Percentiles rank a stretch among this genome's conserved stretches.
phyloP scores from a whole-genome alignment of 2,329 filamentous ascomycete species.

The Trichoderma arundinaceum region DNA sequence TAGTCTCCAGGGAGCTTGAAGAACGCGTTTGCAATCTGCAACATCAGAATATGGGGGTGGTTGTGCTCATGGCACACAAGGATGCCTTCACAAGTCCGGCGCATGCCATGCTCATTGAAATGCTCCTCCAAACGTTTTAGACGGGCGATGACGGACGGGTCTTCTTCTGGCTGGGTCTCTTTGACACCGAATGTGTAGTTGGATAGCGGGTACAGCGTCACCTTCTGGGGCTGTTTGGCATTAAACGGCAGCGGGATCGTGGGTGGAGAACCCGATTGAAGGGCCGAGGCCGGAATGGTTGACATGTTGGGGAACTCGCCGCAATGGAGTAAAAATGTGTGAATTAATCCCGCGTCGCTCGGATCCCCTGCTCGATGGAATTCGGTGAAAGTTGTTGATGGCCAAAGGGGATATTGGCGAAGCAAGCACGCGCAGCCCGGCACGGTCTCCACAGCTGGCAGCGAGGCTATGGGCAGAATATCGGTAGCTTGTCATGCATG shows the following conservation, averaged over 20 bases:
- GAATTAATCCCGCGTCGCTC: neutral
- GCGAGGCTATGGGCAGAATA: constrained; percentile 31
- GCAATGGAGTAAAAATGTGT: neutral
- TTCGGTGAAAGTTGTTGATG: constrained; percentile 18
- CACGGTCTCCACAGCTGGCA: constrained; percentile 21
- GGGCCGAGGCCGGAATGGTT: constrained; percentile 75
- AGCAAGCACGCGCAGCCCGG: constrained; percentile 25
- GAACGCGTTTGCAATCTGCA: constrained; percentile 99
- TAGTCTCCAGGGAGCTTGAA: constrained; percentile 99
- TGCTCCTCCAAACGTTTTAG: constrained; percentile 96
- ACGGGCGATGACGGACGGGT: constrained; percentile 90
- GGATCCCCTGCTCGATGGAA: constrained; percentile 9
- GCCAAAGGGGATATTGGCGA: constrained; percentile 23
- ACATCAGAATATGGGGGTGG: constrained; percentile 97
- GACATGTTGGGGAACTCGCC: constrained; percentile 64
- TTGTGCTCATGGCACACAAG: constrained; percentile 99
- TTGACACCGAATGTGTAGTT: constrained; percentile 99
- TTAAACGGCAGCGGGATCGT: constrained; percentile 84
- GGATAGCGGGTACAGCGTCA: constrained; percentile 90
- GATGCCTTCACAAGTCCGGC: constrained; percentile 94
- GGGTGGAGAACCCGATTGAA: constrained; percentile 80
- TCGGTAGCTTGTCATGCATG: neutral
- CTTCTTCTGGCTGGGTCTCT: constrained; percentile 96
- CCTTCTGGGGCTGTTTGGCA: constrained; percentile 84
- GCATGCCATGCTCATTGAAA: constrained; percentile 91